Evolutionary conservation across 192 early-diverging fungal species (phyloP).

Genomic region (Coemansia sp.): DNA sequence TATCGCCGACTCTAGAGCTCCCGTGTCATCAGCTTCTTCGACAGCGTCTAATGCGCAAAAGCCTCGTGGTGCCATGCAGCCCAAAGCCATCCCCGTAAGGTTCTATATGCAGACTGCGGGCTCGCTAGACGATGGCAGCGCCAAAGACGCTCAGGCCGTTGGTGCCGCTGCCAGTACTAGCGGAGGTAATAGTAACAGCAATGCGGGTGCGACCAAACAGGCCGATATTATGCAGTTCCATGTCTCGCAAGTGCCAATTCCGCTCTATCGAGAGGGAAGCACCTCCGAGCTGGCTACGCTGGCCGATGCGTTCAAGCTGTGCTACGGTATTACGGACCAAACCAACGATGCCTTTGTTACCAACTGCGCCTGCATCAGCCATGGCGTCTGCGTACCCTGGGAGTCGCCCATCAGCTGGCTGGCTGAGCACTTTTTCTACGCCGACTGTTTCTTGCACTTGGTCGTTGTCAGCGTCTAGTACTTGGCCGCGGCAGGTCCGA

Average conservation of each 20-base stretch:
- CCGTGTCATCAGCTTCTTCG: constrained; percentile 5
- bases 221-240: constrained; percentile 36
- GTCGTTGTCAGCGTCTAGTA: constrained; percentile 50
- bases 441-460: constrained; percentile 85
- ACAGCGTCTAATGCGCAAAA: neutral
- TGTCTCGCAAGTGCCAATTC: constrained; percentile 46
- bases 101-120: constrained; percentile 42
- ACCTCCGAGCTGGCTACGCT: constrained; percentile 24
- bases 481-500: neutral
- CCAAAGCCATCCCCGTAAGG: constrained; percentile 42
- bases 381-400: constrained; percentile 70
- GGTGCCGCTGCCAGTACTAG: neutral
- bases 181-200: neutral
- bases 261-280: constrained; percentile 21
- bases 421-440: constrained; percentile 72
- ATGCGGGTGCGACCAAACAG: constrained; percentile 2
- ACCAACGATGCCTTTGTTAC: constrained; percentile 42
- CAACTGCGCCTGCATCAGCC: constrained; percentile 62
- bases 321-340: constrained; percentile 57
- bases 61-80: neutral
- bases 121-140: constrained; percentile 10
- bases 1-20: neutral
- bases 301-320: constrained; percentile 49
- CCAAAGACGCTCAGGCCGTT: neutral
- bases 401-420: constrained; percentile 78